Base-by-base conservation (phyloP, 345 rosid genomes). In the rapeseed (Brassica napus) region DNA sequence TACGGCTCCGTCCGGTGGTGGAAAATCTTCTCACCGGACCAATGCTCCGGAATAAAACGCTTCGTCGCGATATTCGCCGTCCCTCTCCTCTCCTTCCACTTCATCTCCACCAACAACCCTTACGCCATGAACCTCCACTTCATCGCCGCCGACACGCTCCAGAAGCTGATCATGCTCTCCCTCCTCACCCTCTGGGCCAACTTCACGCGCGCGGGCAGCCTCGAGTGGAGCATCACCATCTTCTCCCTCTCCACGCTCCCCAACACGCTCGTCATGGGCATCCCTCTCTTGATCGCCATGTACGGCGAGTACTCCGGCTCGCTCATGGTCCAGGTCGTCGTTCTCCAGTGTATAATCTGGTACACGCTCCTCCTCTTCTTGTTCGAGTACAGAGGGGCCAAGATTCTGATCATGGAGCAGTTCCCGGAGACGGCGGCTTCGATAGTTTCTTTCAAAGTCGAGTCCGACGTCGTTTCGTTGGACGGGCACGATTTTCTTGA, bases 1-100 rank as follows among this genome's bases (percentile, higher is more conserved):
- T 94, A 94, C 72, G 98, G 98, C 34, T 94, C 98, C 1, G 98
- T 94, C 18, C 91, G 92, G 6, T 94, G 98, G 98, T 94, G 98
- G 98, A 90, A 88, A 74, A 94, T 94, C 61, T 94, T 94, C 88
- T 77, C 93, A 0, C 96, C 98, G 0, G 97, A 93, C 73, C 98
- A 94, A 65, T 94, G 98, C 84, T 94, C 98, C 5, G 98, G 98
- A 0, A 94, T 94, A 78, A 94, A 94, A 81, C 94, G 98, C 4
- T 93, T 94, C 72, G 98, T 91, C 12, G 98, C 98, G 24, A 83
- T 94, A 0, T 94, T 94, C 69, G 98, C 98, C 0, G 98, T 94
- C 21, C 98, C 98, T 2, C 91, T 94, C 21, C 86, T 94, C 65
- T 94, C 98, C 24, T 93, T 94, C 88, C 98, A 94, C 76, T 92